Base-by-base conservation (phyloP, 352 stramenopile genomes). In the Blastocystis sp. region DNA sequence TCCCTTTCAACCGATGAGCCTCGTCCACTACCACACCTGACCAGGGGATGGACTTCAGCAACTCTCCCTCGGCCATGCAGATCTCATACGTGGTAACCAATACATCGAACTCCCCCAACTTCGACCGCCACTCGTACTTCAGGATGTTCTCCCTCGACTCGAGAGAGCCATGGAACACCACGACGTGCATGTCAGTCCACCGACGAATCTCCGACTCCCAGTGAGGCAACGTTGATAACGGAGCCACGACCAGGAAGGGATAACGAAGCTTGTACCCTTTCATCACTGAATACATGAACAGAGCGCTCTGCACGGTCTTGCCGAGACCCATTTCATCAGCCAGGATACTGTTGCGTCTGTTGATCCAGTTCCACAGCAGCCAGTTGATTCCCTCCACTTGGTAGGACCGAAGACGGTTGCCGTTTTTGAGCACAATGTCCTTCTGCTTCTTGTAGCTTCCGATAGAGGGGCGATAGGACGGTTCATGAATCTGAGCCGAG, bases 1-100 rank as follows among this genome's bases (percentile, higher is more conserved):
- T 92, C 92, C 99, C 99, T 76, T 98, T 98, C 26, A 99, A 93
- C 11, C 97, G 95, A 93, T 99, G 98, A 3, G 97, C 98, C 92
- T 99, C 98, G 91, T 99, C 98, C 11, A 99, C 97, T 26, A 99
- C 95, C 76, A 98, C 93, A 2, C 97, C 91, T 90, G 96, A 94
- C 96, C 98, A 99, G 20, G 95, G 95, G 68, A 99, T 97, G 70
- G 96, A 93, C 68, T 94, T 94, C 78, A 99, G 93, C 64, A 87
- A 11, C 9, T 64, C 53, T 20, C 59, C 62, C 30, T 92, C 91
- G 20, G 55, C 55, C 8, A 96, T 96, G 7, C 98, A 94, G 91
- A 98, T 98, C 91, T 99, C 98, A 91, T 98, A 99, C 0, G 97
- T 99, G 24, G 98, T 99, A 47, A 99, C 97, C 13, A 99, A 92